Conservation (phyloP, 139 green algal genomes). For the Gonium pectorale region DNA sequence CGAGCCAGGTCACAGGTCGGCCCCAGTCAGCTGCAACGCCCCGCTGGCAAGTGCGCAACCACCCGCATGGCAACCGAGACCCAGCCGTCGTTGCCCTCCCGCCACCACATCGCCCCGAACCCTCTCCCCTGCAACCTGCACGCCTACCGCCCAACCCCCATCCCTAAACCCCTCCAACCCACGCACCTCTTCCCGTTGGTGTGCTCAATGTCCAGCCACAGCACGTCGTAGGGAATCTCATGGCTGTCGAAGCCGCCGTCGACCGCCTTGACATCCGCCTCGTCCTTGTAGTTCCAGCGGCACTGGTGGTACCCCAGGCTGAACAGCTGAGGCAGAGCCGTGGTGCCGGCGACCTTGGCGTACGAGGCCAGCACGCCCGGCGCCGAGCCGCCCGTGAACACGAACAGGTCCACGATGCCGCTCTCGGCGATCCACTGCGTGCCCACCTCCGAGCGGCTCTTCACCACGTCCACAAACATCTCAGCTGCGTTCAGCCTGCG, state of each 20-base stretch:
- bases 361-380: slow-evolving; percentile 84
- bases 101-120: too few species aligned
- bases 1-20: too few species aligned
- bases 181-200: slow-evolving; percentile 92
- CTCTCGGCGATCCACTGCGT: slow-evolving; percentile 96
- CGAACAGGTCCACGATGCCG: slow-evolving; percentile 95
- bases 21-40: too few species aligned
- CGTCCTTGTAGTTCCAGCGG: slow-evolving; percentile 97
- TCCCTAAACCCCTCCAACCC: neutral
- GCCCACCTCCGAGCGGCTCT: slow-evolving; percentile 51
- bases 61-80: too few species aligned
- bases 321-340: slow-evolving; percentile 95
- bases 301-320: slow-evolving; percentile 98
- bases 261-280: slow-evolving; percentile 71
- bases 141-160: too few species aligned
- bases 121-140: too few species aligned
- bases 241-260: slow-evolving; percentile 91
- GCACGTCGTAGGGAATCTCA: slow-evolving; percentile 97
- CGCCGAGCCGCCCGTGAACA: slow-evolving; percentile 85
- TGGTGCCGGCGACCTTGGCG: slow-evolving; percentile 85
- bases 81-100: too few species aligned
- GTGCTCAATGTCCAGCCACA: slow-evolving; percentile 99
- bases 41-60: too few species aligned
- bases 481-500: slow-evolving; percentile 96
- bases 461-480: slow-evolving; percentile 96